These are phyloP conservation scores for Arthrobotrys sphaeroides DNA, from an alignment of 2,329 filamentous ascomycete genomes.

Conservation along the genomic window DNA sequence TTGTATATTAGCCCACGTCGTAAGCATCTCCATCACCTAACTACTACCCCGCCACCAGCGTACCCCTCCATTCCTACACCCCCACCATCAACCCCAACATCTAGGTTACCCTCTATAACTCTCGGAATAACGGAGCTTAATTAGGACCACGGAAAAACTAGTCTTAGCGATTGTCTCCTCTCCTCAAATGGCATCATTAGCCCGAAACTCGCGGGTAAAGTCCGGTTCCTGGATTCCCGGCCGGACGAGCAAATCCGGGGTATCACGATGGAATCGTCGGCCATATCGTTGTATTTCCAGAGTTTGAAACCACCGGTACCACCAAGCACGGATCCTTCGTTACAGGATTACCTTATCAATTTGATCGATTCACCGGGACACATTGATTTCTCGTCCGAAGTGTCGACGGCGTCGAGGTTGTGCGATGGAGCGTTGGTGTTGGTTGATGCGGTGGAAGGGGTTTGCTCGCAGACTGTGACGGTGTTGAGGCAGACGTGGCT, in stretches of 20 bases:
- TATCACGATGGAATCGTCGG: conserved; percentile 99
- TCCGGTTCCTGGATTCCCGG: conserved; percentile 94
- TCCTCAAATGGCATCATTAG: conserved; percentile 99
- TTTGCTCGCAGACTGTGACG: conserved; percentile 98
- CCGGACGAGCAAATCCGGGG: conserved; percentile 95
- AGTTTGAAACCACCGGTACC: conserved; percentile 73
- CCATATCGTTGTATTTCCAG: conserved; percentile 95
- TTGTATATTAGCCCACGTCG: conserved; percentile 92
- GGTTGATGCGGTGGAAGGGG: conserved; percentile 95
- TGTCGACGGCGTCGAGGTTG: conserved; percentile 91
- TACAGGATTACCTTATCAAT: conserved; percentile 92
- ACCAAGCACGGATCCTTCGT: conserved; percentile 26
- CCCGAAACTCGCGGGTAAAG: conserved; percentile 95
- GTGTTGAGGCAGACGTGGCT: conserved; percentile 94
- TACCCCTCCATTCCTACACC: neutral
- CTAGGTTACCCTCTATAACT: conserved; percentile 36
- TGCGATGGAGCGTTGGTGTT: conserved; percentile 95
- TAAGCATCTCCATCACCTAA: conserved; percentile 63
- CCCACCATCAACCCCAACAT: conserved; percentile 1
- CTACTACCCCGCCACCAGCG: conserved; percentile 13
- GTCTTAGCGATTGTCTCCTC: conserved; percentile 91
- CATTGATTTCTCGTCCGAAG: conserved; percentile 98
- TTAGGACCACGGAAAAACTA: conserved; percentile 96
- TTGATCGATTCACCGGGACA: conserved; percentile 97
- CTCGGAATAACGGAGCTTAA: conserved; percentile 48